A percentile compares a stretch with the other conserved stretches of the same genome.
Evolutionary conservation across 352 stramenopile species (phyloP).

Genomic region (Plasmopara viticola): DNA sequence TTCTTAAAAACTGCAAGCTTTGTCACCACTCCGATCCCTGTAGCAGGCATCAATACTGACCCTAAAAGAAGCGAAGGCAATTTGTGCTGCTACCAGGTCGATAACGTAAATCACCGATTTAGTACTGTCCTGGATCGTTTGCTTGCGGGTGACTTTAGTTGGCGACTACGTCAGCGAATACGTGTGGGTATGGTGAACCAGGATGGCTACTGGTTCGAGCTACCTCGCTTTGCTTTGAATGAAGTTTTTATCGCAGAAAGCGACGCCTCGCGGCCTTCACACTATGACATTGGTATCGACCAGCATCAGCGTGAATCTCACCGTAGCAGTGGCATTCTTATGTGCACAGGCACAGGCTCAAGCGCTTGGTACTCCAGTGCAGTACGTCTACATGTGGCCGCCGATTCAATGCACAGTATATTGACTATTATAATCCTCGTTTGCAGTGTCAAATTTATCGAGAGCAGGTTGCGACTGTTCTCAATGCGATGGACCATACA

Average conservation of each 20-base stretch:
- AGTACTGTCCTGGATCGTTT: slow-evolving; percentile 58
- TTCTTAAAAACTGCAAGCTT: slow-evolving; percentile 86
- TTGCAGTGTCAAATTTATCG: slow-evolving; percentile 78
- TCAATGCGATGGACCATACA: slow-evolving; percentile 80
- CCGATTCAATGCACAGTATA: neutral
- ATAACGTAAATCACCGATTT: slow-evolving; percentile 73
- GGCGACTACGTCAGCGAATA: slow-evolving; percentile 76
- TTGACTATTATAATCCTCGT: slow-evolving; percentile 6
- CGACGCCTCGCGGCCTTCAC: slow-evolving; percentile 74
- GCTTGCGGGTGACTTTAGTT: slow-evolving; percentile 68
- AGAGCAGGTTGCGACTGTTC: slow-evolving; percentile 79
- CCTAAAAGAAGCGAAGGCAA: slow-evolving; percentile 80
- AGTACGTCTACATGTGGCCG: slow-evolving; percentile 30
- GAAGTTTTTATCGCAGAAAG: slow-evolving; percentile 88
- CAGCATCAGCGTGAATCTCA: slow-evolving; percentile 85
- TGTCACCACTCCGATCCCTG: slow-evolving; percentile 78
- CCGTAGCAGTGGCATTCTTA: slow-evolving; percentile 83
- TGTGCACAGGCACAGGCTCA: slow-evolving; percentile 83
- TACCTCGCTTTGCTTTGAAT: slow-evolving; percentile 81
- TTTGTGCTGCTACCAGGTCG: slow-evolving; percentile 81
- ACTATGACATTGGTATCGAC: slow-evolving; percentile 87
- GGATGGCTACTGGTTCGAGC: slow-evolving; percentile 82
- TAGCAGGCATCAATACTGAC: slow-evolving; percentile 83
- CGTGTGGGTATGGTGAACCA: slow-evolving; percentile 86
- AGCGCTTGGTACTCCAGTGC: slow-evolving; percentile 84